Conservation (phyloP, 2,329 filamentous ascomycete genomes). For the Epichloe bromicola region DNA sequence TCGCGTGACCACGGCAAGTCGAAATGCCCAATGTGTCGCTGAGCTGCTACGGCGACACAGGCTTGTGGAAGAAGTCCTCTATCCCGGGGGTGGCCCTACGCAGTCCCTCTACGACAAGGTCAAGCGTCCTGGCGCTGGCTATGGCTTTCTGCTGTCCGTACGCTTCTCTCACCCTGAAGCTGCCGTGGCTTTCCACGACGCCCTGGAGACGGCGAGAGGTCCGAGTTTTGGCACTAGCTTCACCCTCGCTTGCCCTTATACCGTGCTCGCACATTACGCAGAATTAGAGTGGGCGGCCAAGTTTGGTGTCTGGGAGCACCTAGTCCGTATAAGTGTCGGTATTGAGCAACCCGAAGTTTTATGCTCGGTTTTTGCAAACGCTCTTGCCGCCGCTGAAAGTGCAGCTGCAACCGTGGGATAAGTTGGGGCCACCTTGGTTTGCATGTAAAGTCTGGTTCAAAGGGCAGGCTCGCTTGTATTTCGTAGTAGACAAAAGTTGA, state of each 20-base stretch:
- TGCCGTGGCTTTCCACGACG: conserved; percentile 30
- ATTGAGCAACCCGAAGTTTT: conserved; percentile 2
- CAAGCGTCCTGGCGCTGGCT: conserved; percentile 21
- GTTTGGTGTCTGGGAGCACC: conserved; percentile 9
- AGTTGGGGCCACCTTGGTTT: too few species aligned
- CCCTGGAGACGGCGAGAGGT: conserved; percentile 28
- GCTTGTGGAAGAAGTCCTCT: conserved; percentile 20
- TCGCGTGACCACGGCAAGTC: not conserved
- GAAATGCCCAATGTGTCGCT: not conserved
- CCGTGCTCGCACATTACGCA: conserved; percentile 16
- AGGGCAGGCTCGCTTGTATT: too few species aligned
- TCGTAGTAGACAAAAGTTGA: too few species aligned
- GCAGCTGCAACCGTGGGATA: too few species aligned
- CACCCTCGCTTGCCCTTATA: conserved; percentile 23
- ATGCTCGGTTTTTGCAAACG: not conserved
- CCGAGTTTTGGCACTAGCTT: conserved; percentile 34
- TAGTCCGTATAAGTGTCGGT: conserved; percentile 7
- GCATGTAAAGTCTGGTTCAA: too few species aligned
- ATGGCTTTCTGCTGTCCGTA: conserved; percentile 34
- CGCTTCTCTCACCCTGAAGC: conserved; percentile 25
- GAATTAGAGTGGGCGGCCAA: conserved; percentile 18
- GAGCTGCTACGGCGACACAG: conserved; percentile 24
- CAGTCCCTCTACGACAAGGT: conserved; percentile 25
- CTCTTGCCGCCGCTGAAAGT: not conserved
- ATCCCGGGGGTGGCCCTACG: conserved; percentile 23